These are phyloP conservation scores for Dothidotthia symphoricarpi DNA, from an alignment of 2,329 filamentous ascomycete genomes.

Conservation along the genomic window DNA sequence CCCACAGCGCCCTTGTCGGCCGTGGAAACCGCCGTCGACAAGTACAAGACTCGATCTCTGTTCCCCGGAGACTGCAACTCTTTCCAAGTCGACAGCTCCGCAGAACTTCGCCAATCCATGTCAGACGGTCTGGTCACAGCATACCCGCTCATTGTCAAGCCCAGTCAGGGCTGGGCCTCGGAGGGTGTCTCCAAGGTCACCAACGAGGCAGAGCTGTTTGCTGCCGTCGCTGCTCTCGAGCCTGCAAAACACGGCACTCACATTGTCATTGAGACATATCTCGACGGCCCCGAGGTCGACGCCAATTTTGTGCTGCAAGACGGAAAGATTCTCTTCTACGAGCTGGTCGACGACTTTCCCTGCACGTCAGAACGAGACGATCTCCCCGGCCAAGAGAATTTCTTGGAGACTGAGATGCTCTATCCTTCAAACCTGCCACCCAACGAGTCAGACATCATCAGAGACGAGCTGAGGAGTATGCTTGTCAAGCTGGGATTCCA, in stretches of 20 bases:
- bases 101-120: slow-evolving; percentile 2
- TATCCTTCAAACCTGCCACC: slow-evolving; percentile 7
- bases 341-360: slow-evolving; percentile 15
- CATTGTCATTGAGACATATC: slow-evolving; percentile 29
- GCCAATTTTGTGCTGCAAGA: slow-evolving; percentile 15
- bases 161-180: slow-evolving; percentile 34
- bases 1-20: not conserved
- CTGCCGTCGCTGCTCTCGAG: slow-evolving; percentile 13
- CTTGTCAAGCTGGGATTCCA: slow-evolving; percentile 8
- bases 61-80: slow-evolving; percentile 1
- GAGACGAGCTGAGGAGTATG: slow-evolving; percentile 1
- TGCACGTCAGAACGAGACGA: slow-evolving; percentile 5
- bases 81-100: slow-evolving; percentile 3
- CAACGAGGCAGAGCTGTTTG: slow-evolving; percentile 23
- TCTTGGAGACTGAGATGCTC: slow-evolving; percentile 9
- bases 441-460: slow-evolving; percentile 4
- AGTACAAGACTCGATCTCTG: slow-evolving; percentile 4
- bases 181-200: slow-evolving; percentile 37
- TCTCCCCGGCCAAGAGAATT: slow-evolving; percentile 3
- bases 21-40: slow-evolving; percentile 2
- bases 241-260: slow-evolving; percentile 9
- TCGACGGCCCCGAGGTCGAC: slow-evolving; percentile 18
- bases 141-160: slow-evolving; percentile 39
- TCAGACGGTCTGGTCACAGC: not conserved
- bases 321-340: slow-evolving; percentile 15